Evolutionary conservation across 768 basidiomycete genomes (phyloP).

Genomic region (Podaxis pistillaris): DNA sequence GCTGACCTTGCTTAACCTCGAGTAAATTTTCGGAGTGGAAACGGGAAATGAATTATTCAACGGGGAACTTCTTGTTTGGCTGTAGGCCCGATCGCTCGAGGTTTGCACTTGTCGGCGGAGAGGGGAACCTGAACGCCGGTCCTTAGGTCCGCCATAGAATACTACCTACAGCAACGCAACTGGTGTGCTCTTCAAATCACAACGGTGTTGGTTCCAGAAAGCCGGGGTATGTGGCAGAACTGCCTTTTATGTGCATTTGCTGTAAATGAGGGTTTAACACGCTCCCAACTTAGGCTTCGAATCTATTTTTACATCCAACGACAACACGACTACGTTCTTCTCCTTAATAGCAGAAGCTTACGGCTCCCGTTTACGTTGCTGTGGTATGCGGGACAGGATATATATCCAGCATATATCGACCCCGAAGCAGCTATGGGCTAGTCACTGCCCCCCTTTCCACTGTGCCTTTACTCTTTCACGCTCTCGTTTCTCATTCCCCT

Average conservation of each 20-base stretch:
- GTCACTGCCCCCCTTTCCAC: background rate
- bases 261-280: background rate
- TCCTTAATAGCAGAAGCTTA: conserved; percentile 3
- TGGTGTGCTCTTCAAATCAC: background rate
- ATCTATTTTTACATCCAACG: background rate
- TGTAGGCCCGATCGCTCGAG: background rate
- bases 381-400: background rate
- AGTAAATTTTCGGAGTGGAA: background rate
- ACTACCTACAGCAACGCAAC: background rate
- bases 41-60: background rate
- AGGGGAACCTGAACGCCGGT: background rate
- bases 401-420: background rate
- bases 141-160: background rate
- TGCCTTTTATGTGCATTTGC: background rate
- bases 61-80: background rate
- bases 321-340: background rate
- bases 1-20: background rate
- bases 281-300: background rate
- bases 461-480: background rate
- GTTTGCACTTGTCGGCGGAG: background rate
- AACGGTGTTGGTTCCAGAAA: background rate
- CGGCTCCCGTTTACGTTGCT: background rate
- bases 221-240: background rate
- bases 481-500: background rate
- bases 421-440: background rate